These are phyloP conservation scores for Exophiala dermatitidis DNA, from an alignment of 2,329 filamentous ascomycete species.

Conservation along the genomic window DNA sequence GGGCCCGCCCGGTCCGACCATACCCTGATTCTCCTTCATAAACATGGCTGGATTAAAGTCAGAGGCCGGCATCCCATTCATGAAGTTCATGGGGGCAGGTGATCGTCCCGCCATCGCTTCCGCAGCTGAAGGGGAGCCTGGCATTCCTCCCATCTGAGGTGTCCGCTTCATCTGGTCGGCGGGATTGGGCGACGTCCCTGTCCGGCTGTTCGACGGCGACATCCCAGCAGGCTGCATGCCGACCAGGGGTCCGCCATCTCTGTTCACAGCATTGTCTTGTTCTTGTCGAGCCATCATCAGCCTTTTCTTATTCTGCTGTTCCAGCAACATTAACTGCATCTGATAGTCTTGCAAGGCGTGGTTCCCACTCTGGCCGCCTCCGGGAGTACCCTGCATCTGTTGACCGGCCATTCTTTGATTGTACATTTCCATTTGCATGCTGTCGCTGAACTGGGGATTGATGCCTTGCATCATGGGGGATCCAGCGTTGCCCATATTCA, in stretches of 20 bases:
- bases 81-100: slow-evolving; percentile 53
- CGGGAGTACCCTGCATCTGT: slow-evolving; percentile 37
- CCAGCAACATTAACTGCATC: slow-evolving; percentile 62
- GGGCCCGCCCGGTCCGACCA: slow-evolving; percentile 39
- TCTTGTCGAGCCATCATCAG: slow-evolving; percentile 61
- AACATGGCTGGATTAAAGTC: slow-evolving; percentile 35
- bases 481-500: slow-evolving; percentile 60
- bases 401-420: slow-evolving; percentile 31
- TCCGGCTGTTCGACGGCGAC: slow-evolving; percentile 50
- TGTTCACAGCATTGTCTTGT: slow-evolving; percentile 53
- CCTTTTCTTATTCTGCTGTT: slow-evolving; percentile 62
- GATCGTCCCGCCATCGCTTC: slow-evolving; percentile 54
- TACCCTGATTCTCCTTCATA: slow-evolving; percentile 39
- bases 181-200: slow-evolving; percentile 54
- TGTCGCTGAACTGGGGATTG: slow-evolving; percentile 47
- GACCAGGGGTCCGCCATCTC: slow-evolving; percentile 43
- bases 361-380: slow-evolving; percentile 44
- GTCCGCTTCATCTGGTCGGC: slow-evolving; percentile 58
- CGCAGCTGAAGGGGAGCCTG: slow-evolving; percentile 51
- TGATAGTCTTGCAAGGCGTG: slow-evolving; percentile 63
- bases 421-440: slow-evolving; percentile 35
- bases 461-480: slow-evolving; percentile 75
- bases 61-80: slow-evolving; percentile 44
- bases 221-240: slow-evolving; percentile 45
- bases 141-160: slow-evolving; percentile 53